These are phyloP conservation scores for Zymoseptoria crescenta DNA, from an alignment of 2,329 filamentous ascomycete genomes.

Conservation along the genomic window DNA sequence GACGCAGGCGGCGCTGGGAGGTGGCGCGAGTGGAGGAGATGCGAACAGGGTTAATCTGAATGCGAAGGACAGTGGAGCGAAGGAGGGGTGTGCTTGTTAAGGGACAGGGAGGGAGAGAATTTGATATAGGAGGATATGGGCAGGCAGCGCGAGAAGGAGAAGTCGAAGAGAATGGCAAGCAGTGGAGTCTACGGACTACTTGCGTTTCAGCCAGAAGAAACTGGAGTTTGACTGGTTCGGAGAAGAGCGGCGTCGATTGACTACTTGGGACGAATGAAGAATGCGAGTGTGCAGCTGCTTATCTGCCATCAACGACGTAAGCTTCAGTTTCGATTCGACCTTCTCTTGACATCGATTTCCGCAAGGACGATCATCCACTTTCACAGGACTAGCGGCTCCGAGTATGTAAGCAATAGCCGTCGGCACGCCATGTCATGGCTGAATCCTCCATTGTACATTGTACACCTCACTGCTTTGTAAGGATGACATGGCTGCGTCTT, in stretches of 20 bases:
- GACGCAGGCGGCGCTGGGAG: conserved; percentile 50
- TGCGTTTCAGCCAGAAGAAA: background rate
- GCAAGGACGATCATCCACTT: background rate
- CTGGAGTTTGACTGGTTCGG: too few relatives aligned
- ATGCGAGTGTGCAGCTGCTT: background rate
- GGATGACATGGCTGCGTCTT: background rate
- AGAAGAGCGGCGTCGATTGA: background rate
- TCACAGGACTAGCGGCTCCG: background rate
- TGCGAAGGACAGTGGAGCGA: conserved; percentile 62
- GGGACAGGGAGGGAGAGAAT: background rate
- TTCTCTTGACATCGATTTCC: too few relatives aligned
- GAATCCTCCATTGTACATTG: background rate
- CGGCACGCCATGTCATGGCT: background rate
- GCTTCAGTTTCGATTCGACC: too few relatives aligned
- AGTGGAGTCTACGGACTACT: background rate
- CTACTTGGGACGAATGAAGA: background rate
- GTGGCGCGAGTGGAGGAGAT: conserved; percentile 41
- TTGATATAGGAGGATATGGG: background rate
- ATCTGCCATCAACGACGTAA: too few relatives aligned
- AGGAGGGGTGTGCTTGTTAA: conserved; percentile 88
- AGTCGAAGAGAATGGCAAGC: background rate
- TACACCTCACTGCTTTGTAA: background rate
- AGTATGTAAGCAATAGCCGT: background rate
- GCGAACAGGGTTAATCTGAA: conserved; percentile 73
- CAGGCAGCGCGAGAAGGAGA: background rate